Evolutionary conservation across 768 basidiomycete species (phyloP).

Genomic region (Suillus americanus): DNA sequence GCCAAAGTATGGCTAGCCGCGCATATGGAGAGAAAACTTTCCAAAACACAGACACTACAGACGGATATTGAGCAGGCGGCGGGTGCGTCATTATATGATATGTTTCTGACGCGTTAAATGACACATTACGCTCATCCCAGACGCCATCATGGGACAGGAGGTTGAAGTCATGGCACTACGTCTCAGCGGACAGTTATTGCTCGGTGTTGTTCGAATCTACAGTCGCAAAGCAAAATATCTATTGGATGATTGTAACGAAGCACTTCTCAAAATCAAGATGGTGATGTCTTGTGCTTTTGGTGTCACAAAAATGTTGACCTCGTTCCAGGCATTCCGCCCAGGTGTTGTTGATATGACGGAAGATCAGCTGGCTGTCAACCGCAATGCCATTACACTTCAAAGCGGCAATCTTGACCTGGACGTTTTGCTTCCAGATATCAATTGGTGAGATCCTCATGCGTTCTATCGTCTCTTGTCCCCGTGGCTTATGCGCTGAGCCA

Average conservation of each 20-base stretch:
- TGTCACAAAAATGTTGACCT: conserved; percentile 4
- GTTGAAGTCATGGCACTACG: conserved; percentile 92
- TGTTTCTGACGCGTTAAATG: neutral
- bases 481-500: conserved; percentile 30
- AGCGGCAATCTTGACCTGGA: conserved; percentile 78
- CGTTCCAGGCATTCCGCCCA: conserved; percentile 82
- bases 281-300: conserved; percentile 36
- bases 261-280: conserved; percentile 93
- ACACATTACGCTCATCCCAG: conserved; percentile 35
- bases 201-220: conserved; percentile 97
- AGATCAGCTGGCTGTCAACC: conserved; percentile 84
- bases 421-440: conserved; percentile 73
- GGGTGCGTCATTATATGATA: conserved; percentile 46
- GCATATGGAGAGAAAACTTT: conserved; percentile 97
- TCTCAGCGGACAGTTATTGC: conserved; percentile 92
- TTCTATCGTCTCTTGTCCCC: neutral
- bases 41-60: conserved; percentile 91
- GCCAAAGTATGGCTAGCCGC: conserved; percentile 99
- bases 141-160: conserved; percentile 93
- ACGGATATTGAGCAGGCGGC: conserved; percentile 95
- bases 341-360: conserved; percentile 96
- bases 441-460: conserved; percentile 53
- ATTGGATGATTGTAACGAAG: conserved; percentile 97
- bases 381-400: conserved; percentile 86
- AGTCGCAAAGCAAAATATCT: conserved; percentile 97